Conservation (phyloP, 2,329 filamentous ascomycete genomes). For the Hymenoscyphus infarciens region DNA sequence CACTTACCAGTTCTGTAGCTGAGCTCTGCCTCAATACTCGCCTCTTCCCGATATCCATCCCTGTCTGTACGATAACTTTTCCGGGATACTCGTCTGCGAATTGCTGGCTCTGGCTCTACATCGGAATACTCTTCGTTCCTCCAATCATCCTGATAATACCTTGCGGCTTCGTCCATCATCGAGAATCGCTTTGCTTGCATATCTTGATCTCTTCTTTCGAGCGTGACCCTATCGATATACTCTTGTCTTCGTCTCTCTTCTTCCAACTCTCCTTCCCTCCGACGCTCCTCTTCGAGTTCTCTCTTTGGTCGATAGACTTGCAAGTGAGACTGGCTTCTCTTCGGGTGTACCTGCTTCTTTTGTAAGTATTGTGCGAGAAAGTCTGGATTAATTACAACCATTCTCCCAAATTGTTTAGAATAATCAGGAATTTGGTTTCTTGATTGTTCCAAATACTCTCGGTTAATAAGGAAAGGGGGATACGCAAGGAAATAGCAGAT, state of each 20-base stretch:
- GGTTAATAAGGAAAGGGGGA: not conserved
- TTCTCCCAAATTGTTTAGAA: not conserved
- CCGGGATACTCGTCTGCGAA: not conserved
- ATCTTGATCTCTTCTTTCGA: not conserved
- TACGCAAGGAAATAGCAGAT: too few species aligned
- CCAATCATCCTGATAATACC: slow-evolving; percentile 24
- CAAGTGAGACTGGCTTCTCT: too few species aligned
- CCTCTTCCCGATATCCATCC: slow-evolving; percentile 1
- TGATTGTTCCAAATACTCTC: not conserved
- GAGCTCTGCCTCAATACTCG: slow-evolving; percentile 12
- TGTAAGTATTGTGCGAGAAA: not conserved
- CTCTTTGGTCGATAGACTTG: slow-evolving; percentile 15
- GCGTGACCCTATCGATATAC: slow-evolving; percentile 8
- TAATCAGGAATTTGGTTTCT: not conserved
- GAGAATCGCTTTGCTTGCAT: not conserved
- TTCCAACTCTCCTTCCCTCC: not conserved
- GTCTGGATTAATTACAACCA: not conserved
- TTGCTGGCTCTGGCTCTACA: not conserved
- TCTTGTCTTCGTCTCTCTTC: slow-evolving; percentile 18
- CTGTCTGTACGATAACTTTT: slow-evolving; percentile 10
- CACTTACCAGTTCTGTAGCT: slow-evolving; percentile 10
- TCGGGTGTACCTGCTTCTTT: not conserved
- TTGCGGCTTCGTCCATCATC: not conserved
- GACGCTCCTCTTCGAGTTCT: slow-evolving; percentile 10
- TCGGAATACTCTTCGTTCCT: not conserved